Conservation (phyloP, 345 rosid species). For the Geranium rotundifolium region DNA sequence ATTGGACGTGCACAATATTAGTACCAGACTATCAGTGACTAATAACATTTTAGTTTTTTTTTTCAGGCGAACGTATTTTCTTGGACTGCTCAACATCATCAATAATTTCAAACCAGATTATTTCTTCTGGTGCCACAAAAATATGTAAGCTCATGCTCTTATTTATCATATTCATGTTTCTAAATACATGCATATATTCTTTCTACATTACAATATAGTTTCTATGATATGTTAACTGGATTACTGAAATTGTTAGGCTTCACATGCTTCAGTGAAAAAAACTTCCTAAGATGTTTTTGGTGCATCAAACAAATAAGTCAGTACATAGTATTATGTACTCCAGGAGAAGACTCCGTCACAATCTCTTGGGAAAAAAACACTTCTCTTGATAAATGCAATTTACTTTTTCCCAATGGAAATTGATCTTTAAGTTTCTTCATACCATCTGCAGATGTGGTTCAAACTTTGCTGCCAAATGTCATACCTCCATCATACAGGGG, state of each 20-base stretch:
- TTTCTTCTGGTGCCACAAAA: constrained; percentile 56
- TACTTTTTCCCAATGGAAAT: constrained; percentile 1
- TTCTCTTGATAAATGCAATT: background rate
- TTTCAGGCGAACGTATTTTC: constrained; percentile 78
- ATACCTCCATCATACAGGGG: constrained; percentile 91
- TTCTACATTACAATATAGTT: background rate
- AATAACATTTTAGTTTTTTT: background rate
- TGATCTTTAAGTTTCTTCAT: constrained; percentile 3
- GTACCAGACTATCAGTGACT: background rate
- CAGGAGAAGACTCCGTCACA: background rate
- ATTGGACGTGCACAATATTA: too few species aligned
- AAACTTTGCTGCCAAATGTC: constrained; percentile 53
- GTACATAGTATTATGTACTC: too few species aligned
- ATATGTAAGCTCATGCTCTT: constrained; percentile 39
- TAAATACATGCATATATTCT: background rate
- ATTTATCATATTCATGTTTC: constrained; percentile 2
- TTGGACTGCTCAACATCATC: constrained; percentile 54
- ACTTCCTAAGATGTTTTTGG: too few species aligned
- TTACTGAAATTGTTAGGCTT: background rate
- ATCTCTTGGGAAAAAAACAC: background rate
- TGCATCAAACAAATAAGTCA: too few species aligned
- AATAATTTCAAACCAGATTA: constrained; percentile 52
- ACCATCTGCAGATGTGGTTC: constrained; percentile 50
- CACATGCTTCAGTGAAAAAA: background rate
- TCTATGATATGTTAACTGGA: background rate